Conservation (phyloP, 2,329 filamentous ascomycete genomes). For the Aspergillus texensis region DNA sequence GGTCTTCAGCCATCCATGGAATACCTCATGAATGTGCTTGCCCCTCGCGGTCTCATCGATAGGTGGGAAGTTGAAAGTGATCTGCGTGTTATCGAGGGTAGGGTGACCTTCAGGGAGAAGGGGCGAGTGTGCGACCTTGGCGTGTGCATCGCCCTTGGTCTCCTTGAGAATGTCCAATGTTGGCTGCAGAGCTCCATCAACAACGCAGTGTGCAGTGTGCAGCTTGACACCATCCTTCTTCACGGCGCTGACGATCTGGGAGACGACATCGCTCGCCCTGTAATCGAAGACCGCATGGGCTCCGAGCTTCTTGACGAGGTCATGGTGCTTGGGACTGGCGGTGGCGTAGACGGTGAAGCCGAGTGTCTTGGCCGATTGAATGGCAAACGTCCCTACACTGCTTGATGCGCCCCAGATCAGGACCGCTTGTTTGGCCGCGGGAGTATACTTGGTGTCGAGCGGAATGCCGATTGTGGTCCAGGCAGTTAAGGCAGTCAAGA, state of each 20-base stretch:
- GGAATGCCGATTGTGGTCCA: slow-evolving; percentile 30
- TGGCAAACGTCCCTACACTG: slow-evolving; percentile 17
- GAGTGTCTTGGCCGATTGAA: slow-evolving; percentile 42
- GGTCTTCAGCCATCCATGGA: slow-evolving; percentile 22
- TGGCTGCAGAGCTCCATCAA: slow-evolving; percentile 17
- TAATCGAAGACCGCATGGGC: slow-evolving; percentile 47
- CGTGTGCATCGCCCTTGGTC: slow-evolving; percentile 19
- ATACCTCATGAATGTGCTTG: slow-evolving; percentile 16
- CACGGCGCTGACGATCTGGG: slow-evolving; percentile 29
- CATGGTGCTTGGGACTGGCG: slow-evolving; percentile 43
- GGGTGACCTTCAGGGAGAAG: slow-evolving; percentile 17
- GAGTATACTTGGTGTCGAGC: slow-evolving; percentile 22
- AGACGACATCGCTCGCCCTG: slow-evolving; percentile 32
- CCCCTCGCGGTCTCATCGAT: slow-evolving; percentile 10
- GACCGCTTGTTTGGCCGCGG: slow-evolving; percentile 21
- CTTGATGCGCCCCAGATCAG: slow-evolving; percentile 20
- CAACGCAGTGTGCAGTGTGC: slow-evolving; percentile 17
- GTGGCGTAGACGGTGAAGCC: slow-evolving; percentile 46
- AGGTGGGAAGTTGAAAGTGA: slow-evolving; percentile 17
- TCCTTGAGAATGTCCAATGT: slow-evolving; percentile 23
- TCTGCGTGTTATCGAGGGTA: slow-evolving; percentile 12
- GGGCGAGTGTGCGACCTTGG: slow-evolving; percentile 21
- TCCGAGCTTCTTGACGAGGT: slow-evolving; percentile 40
- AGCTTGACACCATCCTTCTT: slow-evolving; percentile 23
- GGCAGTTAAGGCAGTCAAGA: slow-evolving; percentile 18